These are phyloP conservation scores for Fusarium coicis DNA, from an alignment of 2,329 filamentous ascomycete genomes.

Conservation along the genomic window DNA sequence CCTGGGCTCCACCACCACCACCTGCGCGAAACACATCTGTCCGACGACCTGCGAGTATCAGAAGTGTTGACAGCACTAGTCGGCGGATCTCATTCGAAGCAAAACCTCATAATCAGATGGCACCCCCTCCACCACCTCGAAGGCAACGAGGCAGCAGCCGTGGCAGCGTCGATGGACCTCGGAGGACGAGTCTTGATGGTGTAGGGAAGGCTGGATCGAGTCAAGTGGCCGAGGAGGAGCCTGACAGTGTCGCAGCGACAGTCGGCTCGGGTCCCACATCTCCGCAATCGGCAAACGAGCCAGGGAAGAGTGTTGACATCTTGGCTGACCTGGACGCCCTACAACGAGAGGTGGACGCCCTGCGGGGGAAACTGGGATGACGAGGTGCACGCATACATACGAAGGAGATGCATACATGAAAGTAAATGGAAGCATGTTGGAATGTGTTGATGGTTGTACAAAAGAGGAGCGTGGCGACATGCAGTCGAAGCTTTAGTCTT, in stretches of 20 bases:
- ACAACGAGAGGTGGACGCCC: conserved; percentile 79
- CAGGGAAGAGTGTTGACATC: conserved; percentile 65
- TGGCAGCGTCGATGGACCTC: conserved; percentile 53
- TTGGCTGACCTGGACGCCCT: conserved; percentile 77
- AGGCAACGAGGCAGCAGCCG: conserved; percentile 61
- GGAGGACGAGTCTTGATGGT: conserved; percentile 50
- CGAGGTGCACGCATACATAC: background rate
- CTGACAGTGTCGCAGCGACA: background rate
- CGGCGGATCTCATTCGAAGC: conserved; percentile 45
- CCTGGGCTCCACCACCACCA: conserved; percentile 55
- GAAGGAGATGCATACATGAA: background rate
- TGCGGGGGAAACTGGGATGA: conserved; percentile 53
- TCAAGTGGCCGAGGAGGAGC: conserved; percentile 33
- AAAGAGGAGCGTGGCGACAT: conserved; percentile 17
- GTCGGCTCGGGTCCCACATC: conserved; percentile 25
- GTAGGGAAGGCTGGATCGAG: conserved; percentile 32
- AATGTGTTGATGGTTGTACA: conserved; percentile 16
- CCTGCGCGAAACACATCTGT: conserved; percentile 58
- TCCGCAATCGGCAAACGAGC: conserved; percentile 32
- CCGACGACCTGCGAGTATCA: conserved; percentile 57
- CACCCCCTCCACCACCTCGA: conserved; percentile 61
- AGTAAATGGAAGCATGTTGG: conserved; percentile 1
- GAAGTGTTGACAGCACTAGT: conserved; percentile 53
- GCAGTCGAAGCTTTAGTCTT: conserved; percentile 15
- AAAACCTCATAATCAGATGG: conserved; percentile 44